Conservation (phyloP, 768 basidiomycete species). For the Cubamyces lactineus region DNA sequence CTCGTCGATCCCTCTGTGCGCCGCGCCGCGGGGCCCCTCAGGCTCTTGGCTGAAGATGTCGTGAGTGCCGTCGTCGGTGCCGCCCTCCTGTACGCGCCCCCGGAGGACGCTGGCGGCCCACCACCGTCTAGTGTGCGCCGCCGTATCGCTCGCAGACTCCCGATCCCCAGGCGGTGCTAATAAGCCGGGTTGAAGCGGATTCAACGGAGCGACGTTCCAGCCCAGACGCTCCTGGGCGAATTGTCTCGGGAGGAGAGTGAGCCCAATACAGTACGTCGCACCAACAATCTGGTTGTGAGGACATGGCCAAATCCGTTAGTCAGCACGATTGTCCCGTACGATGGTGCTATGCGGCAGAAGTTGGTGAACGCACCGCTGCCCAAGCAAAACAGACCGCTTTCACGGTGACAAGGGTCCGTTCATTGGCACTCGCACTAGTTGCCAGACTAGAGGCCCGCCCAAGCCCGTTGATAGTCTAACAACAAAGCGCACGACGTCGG, state of each 20-base stretch:
- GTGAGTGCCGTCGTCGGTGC: slow-evolving; percentile 28
- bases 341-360: slow-evolving; percentile 1
- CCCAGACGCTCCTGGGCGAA: slow-evolving; percentile 35
- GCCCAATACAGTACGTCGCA: slow-evolving; percentile 49
- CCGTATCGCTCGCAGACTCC: too few relatives aligned
- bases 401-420: slow-evolving; percentile 21
- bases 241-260: slow-evolving; percentile 32
- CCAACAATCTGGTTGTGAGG: slow-evolving; percentile 35
- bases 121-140: too few relatives aligned
- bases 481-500: too few relatives aligned
- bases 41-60: slow-evolving; percentile 20
- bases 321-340: background rate
- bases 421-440: slow-evolving; percentile 29
- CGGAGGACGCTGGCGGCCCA: too few relatives aligned
- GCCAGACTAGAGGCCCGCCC: slow-evolving; percentile 7
- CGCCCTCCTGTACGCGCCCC: background rate
- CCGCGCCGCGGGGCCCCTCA: background rate
- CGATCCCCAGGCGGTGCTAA: too few relatives aligned
- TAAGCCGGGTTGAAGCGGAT: too few relatives aligned
- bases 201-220: slow-evolving; percentile 20
- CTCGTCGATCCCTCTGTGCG: background rate
- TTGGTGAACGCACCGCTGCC: slow-evolving; percentile 34
- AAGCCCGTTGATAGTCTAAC: slow-evolving; percentile 28
- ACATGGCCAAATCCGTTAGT: slow-evolving; percentile 2
- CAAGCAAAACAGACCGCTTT: slow-evolving; percentile 48